Conservation (phyloP, 345 rosid genomes). For the Citrus medica region DNA sequence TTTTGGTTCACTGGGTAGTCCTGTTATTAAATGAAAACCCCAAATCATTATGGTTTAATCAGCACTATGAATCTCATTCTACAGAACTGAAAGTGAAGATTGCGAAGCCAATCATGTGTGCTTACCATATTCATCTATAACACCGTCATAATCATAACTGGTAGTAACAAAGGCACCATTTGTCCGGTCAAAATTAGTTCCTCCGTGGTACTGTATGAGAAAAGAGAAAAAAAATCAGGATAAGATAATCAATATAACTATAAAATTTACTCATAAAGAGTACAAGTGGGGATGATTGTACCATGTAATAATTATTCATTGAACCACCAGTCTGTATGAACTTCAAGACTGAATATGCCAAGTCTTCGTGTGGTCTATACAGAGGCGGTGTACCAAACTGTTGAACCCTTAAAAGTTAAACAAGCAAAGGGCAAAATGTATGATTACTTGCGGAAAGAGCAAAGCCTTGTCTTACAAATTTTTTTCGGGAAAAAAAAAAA, state of each 20-base stretch:
- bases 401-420: slow-evolving; percentile 41
- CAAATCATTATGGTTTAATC: not conserved
- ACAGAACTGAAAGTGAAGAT: not conserved
- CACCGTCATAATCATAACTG: slow-evolving; percentile 97
- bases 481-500: no score
- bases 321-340: slow-evolving; percentile 84
- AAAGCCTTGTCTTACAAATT: not conserved
- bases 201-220: slow-evolving; percentile 77
- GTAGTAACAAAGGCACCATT: slow-evolving; percentile 96
- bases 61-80: not conserved
- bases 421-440: not conserved
- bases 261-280: not conserved
- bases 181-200: slow-evolving; percentile 89
- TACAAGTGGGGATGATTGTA: slow-evolving; percentile 15
- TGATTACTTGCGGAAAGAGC: not conserved
- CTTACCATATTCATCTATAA: slow-evolving; percentile 91
- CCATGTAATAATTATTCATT: slow-evolving; percentile 84
- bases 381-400: slow-evolving; percentile 70
- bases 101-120: not conserved
- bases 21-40: slow-evolving; percentile 26
- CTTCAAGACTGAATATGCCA: slow-evolving; percentile 75
- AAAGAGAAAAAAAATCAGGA: slow-evolving; percentile 6
- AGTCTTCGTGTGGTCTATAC: slow-evolving; percentile 61
- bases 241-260: not conserved
- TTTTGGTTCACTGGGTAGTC: slow-evolving; percentile 72